These are phyloP conservation scores for Fusarium nematophilum DNA, from an alignment of 2,329 filamentous ascomycete species.

Conservation along the genomic window DNA sequence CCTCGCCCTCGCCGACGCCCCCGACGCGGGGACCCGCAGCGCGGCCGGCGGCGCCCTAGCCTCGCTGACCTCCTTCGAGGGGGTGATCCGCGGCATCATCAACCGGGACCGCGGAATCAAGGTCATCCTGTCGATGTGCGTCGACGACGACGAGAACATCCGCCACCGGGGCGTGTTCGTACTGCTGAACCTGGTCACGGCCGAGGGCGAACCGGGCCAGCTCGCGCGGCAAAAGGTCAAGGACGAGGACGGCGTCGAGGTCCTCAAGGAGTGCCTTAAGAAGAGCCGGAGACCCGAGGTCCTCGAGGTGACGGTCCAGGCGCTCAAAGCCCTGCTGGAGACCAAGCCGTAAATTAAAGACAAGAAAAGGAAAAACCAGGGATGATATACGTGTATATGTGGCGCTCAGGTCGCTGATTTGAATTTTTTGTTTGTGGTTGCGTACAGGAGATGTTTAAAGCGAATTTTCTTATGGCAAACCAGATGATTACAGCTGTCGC, in stretches of 20 bases:
- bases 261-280: conserved; percentile 76
- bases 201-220: conserved; percentile 73
- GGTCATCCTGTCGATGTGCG: conserved; percentile 83
- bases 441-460: conserved; percentile 6
- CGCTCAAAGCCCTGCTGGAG: conserved; percentile 74
- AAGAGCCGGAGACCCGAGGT: conserved; percentile 76
- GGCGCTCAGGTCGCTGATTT: conserved; percentile 5
- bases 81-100: conserved; percentile 77
- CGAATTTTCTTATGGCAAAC: conserved; percentile 17
- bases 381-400: conserved; percentile 12
- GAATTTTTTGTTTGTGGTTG: not conserved
- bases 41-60: conserved; percentile 92
- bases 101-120: conserved; percentile 77
- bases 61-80: conserved; percentile 82
- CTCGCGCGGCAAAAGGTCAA: conserved; percentile 70
- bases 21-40: conserved; percentile 81
- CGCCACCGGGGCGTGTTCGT: conserved; percentile 80
- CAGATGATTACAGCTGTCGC: conserved; percentile 33
- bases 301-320: conserved; percentile 76
- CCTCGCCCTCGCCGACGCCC: conserved; percentile 86
- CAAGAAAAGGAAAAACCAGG: not conserved
- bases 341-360: conserved; percentile 42
- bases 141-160: conserved; percentile 76
- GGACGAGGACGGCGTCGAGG: conserved; percentile 71
- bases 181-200: conserved; percentile 76